Base-by-base conservation (phyloP, 2,329 filamentous ascomycete genomes). In the Fusarium nodosum region DNA sequence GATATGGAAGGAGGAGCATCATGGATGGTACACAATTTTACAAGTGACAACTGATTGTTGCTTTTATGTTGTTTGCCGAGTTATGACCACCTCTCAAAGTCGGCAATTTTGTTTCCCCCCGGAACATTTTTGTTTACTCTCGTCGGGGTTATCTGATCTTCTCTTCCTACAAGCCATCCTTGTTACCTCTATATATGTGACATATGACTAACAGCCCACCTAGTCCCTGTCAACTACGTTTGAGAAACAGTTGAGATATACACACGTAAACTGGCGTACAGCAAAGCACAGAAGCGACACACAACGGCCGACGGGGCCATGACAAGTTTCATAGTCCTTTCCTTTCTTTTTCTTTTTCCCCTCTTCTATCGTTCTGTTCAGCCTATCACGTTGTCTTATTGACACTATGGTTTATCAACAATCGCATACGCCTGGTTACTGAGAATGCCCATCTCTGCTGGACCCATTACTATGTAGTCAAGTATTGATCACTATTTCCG, bases 91-190 rank as follows among this genome's bases (percentile, higher is more conserved):
- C 44, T 42, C 26, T 15, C 33, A 52, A 55, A 39, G 30, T 31
- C 20, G 33, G n/a, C n/a, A 47, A 28, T 20, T 26, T 41, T 56
- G 44, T 38, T 57, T 50, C 33, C 44, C 41, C 20, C 24, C 15
- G 16, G 12, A 34, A 26, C 34, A 31, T 56, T 24, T 41, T 18
- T 33, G 39, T 39, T 39, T 42, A 44, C 34, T 67, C 38, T 50
- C 42, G 20, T 39, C 41, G 45, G 48, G 33, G 50, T 56, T 69
- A 67, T 62, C 52, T 55, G 57, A 64, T 66, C 62, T 55, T 67
- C 34, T 66, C 62, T 55, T 66, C 34, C 41, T 34, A 55, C 28
- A 56, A 53, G 54, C 33, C 41, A 58, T 47, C 24, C 41, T 46
- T 53, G 50, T 45, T 36, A 16, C 16, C 7, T 31, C 18, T 46